Conservation (phyloP, 1,284 basidiomycete genomes). For the Calocybe gambosa region DNA sequence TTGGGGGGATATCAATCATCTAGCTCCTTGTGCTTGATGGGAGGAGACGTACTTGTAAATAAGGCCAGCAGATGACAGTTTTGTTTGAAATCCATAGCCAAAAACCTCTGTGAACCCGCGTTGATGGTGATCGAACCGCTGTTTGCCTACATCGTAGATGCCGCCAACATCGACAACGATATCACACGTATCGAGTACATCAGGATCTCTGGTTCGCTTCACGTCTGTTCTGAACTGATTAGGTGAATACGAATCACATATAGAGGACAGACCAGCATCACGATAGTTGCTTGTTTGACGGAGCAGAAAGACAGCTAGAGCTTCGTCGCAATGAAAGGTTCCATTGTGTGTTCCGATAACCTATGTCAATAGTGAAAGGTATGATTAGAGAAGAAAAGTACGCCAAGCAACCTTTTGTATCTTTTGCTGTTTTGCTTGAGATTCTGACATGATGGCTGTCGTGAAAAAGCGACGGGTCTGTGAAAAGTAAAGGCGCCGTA, state of each 20-base stretch:
- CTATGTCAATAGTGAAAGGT: conserved; percentile 26
- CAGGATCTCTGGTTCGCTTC: conserved; percentile 78
- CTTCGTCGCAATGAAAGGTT: conserved; percentile 96
- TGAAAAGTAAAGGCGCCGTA: not conserved
- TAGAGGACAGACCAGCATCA: conserved; percentile 52
- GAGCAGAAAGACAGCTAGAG: conserved; percentile 88
- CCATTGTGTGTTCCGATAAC: conserved; percentile 92
- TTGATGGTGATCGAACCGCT: conserved; percentile 95
- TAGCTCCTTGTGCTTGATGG: not conserved
- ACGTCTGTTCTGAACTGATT: conserved; percentile 44
- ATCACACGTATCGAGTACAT: conserved; percentile 76
- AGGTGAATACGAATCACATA: not conserved
- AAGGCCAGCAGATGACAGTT: conserved; percentile 89
- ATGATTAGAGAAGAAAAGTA: not conserved
- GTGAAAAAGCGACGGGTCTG: conserved; percentile 5
- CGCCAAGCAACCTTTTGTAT: conserved; percentile 35
- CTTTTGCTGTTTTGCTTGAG: conserved; percentile 41
- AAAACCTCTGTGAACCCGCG: conserved; percentile 90
- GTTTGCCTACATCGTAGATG: conserved; percentile 74
- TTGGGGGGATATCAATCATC: conserved; percentile 25
- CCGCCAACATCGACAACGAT: conserved; percentile 99
- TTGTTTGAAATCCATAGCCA: conserved; percentile 79
- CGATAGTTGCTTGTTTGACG: conserved; percentile 74
- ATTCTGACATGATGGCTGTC: conserved; percentile 4
- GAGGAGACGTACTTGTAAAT: conserved; percentile 76